Evolutionary conservation across 2,329 filamentous ascomycete species (phyloP), one percentile per base, ranked within the genome.

Genomic region (Exophiala spinifera): DNA sequence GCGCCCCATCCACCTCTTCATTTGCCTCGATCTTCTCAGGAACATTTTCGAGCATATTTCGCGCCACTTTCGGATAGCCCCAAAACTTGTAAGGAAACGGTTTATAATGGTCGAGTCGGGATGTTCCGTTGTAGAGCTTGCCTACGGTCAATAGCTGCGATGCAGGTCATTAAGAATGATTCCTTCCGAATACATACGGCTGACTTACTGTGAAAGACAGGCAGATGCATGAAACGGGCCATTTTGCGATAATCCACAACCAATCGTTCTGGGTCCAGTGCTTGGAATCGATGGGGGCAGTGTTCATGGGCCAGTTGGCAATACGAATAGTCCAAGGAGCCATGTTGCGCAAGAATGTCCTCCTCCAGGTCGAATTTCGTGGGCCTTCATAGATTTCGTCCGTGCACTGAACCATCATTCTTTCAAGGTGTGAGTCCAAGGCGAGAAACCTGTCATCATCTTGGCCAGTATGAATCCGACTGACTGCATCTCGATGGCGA

Each of bases 301-400:
- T 45, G n/a, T 51, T 51, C 37, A 49, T 19, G n/a, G 51, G 43
- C 51, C 51, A 53, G 25, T 53, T 53, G 15, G 51, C 51, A n/a
- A 53, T 39, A 5, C 51, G 43, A 21, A 53, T 49, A 4, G 43
- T 23, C 31, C 28, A 37, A 6, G 51, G 51, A 13, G 43, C 45
- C 33, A 39, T 49, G 45, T 53, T 49, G 17, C 51, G 51, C 14
- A 53, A 20, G 23, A 53, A 53, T 7, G 51, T 53, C n/a, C 51
- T 45, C 23, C 51, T 33, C 51, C 51, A 53, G 8, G 51, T 53
- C 20, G 51, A 47, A n/a, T 46, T 48, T 5, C 20, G 11, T 15
- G 23, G 33, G 21, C 43, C 45, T 14, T 49, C 45, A 17, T 49
- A 53, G 15, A 53, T 49, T 3, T 53, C 51, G 13, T 53, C 51